Percentiles rank a stretch among this genome's conserved stretches.
Evolutionary conservation across 805 yeast species (phyloP).

Genomic region (Lipomyces sp.): DNA sequence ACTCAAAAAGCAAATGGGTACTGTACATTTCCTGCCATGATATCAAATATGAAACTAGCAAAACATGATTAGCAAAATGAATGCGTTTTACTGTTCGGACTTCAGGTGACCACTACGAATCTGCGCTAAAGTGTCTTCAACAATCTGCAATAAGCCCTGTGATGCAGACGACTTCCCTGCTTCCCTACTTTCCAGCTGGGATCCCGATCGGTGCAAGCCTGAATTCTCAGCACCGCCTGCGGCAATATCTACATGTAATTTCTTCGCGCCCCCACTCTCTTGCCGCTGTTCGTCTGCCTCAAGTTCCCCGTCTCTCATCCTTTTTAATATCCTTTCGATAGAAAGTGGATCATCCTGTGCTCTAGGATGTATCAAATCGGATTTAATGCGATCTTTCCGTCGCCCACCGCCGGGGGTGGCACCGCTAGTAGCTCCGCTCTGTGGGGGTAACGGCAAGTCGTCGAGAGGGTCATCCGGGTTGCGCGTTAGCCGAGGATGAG

Average conservation of each 20-base stretch:
- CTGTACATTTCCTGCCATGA: background rate
- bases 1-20: background rate
- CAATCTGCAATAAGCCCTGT: conserved; percentile 21
- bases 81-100: background rate
- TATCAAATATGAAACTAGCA: background rate
- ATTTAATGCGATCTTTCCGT: conserved; percentile 8
- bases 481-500: conserved; percentile 14
- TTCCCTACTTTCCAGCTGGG: background rate
- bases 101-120: conserved; percentile 17
- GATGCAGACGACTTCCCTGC: conserved; percentile 11
- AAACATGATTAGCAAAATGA: background rate
- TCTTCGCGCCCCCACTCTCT: conserved; percentile 14
- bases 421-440: conserved; percentile 18
- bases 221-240: background rate
- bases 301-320: conserved; percentile 21
- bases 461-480: conserved; percentile 28
- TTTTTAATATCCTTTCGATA: conserved; percentile 17
- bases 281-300: conserved; percentile 9
- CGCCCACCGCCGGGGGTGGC: conserved; percentile 26
- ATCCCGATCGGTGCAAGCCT: background rate
- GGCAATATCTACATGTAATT: conserved; percentile 17
- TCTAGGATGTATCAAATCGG: conserved; percentile 8
- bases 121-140: conserved; percentile 29
- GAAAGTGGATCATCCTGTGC: conserved; percentile 14
- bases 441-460: conserved; percentile 24